These are phyloP conservation scores for Fagus sylvatica DNA, from an alignment of 306 rosid genomes.

Conservation along the genomic window DNA sequence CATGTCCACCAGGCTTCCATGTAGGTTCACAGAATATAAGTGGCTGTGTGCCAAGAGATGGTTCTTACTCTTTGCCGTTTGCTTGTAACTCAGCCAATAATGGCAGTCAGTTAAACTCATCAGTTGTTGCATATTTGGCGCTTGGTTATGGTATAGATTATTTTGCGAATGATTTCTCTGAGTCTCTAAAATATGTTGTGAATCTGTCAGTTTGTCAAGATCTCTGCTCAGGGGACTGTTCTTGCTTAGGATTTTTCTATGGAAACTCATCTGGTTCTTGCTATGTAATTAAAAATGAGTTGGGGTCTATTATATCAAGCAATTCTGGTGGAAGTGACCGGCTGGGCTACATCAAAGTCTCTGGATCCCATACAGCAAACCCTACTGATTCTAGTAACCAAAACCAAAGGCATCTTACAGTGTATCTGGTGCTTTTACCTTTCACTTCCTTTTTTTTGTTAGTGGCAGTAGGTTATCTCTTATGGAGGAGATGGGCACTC, in stretches of 20 bases:
- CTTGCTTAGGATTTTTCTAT: constrained; percentile 75
- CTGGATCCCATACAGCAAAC: constrained; percentile 11
- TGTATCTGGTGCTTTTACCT: constrained; percentile 66
- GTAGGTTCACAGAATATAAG: constrained; percentile 33
- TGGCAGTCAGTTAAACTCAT: constrained; percentile 36
- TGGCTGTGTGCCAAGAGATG: constrained; percentile 63
- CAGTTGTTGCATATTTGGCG: constrained; percentile 48
- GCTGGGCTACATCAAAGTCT: constrained; percentile 63
- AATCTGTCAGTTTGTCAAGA: constrained; percentile 55
- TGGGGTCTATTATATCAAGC: constrained; percentile 62
- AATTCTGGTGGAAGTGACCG: constrained; percentile 25
- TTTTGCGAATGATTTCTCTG: constrained; percentile 49
- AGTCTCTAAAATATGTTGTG: constrained; percentile 44
- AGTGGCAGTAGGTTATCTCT: constrained; percentile 46
- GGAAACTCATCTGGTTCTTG: constrained; percentile 66
- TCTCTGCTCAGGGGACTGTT: constrained; percentile 68
- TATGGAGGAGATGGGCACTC: constrained; percentile 48
- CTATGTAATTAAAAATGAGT: constrained; percentile 49
- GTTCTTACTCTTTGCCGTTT: constrained; percentile 52
- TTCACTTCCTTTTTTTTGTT: constrained; percentile 47
- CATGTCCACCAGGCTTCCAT: constrained; percentile 69
- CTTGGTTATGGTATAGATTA: constrained; percentile 60
- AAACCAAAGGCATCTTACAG: constrained; percentile 46
- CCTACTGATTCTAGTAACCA: constrained; percentile 12
- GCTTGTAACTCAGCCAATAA: constrained; percentile 47